Evolutionary conservation across 768 basidiomycete genomes (phyloP), one percentile per base, ranked within the genome.

Genomic region (Kwoniella mangroviensis): DNA sequence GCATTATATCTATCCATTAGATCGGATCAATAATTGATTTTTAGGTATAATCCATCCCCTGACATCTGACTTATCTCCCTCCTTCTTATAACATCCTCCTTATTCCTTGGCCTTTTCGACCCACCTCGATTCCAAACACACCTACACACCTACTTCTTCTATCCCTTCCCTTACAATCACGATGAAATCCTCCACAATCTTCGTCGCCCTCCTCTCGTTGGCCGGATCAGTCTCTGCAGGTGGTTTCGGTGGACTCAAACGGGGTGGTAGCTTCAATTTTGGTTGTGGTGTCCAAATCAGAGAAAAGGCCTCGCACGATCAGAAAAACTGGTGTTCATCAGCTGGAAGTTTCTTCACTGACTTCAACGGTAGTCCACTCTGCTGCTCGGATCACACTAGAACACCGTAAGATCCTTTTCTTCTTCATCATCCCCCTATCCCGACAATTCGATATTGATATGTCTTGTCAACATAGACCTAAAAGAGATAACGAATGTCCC

Each of bases 261-360:
- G 55, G 13, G 52, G 67, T 41, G 52, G 59, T 13, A 19, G 22
- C 10, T 63, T 58, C 55, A 73, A 76, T 62, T 76, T 68, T 57
- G 70, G 69, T n/a, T 55, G 53, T 59, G 41, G 61, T 28, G n/a
- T 62, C 19, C 34, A 40, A 5, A 63, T 69, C 62, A 56, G 42
- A 49, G 64, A 53, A 3, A 72, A 67, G 22, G 75, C 72, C 15
- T 53, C 67, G 0, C 22, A 66, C 34, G 24, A 58, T n/a, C 69
- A 69, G 40, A 60, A 65, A 53, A 53, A 69, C 19, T 64, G 65
- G 19, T 76, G 75, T 64, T 69, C 69, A 2, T 19, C 24, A 43
- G 15, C 65, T 2, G 75, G 75, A 22, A 64, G 63, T 41, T 77
- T 77, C 67, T 69, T 75, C 57, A 69, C 69, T 11, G 67, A 70